phyloP scores from a whole-genome alignment of 2,329 filamentous ascomycete species.

The Aureobasidium sp. region DNA sequence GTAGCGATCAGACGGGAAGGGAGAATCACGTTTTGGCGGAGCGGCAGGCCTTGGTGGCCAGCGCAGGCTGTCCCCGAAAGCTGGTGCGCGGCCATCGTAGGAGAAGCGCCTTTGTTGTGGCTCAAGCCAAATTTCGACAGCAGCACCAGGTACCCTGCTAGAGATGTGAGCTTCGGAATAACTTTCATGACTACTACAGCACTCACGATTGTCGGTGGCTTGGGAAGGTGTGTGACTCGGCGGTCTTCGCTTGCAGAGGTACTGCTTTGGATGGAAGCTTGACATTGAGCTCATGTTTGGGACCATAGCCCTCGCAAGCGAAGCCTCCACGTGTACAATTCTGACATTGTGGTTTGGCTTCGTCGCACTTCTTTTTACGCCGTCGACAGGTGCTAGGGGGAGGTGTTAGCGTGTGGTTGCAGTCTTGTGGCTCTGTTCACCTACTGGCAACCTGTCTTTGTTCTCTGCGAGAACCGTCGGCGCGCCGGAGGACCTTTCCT shows the following conservation, averaged over 20 bases:
- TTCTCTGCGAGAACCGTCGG: constrained; percentile 83
- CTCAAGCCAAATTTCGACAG: background rate
- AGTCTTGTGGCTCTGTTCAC: background rate
- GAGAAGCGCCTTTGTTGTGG: background rate
- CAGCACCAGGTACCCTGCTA: constrained; percentile 1
- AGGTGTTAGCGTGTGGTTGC: background rate
- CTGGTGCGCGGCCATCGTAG: background rate
- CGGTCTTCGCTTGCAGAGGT: constrained; percentile 4
- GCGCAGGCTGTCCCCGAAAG: background rate
- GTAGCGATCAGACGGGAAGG: background rate
- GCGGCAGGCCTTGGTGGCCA: background rate
- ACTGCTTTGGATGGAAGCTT: constrained; percentile 6
- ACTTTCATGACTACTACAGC: no score
- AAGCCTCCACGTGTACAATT: constrained; percentile 91
- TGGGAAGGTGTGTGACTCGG: background rate
- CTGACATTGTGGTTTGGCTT: constrained; percentile 83
- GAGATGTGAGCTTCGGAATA: background rate
- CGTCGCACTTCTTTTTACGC: constrained; percentile 97
- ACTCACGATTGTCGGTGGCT: constrained; percentile 8
- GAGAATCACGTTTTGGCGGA: background rate
- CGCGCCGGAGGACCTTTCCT: background rate
- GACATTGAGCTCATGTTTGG: constrained; percentile 9
- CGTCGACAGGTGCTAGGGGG: constrained; percentile 61
- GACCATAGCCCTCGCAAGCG: constrained; percentile 79
- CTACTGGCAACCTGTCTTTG: constrained; percentile 80